Conservation (phyloP, 106 monocot genomes). For the Dendrobium huoshanense region DNA sequence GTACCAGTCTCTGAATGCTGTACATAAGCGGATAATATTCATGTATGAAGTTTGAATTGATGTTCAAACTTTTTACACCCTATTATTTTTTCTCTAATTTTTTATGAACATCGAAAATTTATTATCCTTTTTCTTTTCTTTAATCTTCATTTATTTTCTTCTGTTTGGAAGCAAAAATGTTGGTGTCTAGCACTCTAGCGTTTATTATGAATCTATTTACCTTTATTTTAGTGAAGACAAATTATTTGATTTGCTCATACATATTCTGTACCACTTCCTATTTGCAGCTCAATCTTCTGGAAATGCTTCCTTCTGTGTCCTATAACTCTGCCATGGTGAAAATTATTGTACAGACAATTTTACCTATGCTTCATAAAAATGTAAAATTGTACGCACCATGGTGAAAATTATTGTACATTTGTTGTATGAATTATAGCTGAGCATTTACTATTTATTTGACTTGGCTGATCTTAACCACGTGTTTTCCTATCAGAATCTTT, state of each 20-base stretch:
- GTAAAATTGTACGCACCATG: too few relatives aligned
- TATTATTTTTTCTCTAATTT: neutral
- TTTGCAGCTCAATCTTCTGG: conserved; percentile 67
- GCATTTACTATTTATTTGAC: neutral
- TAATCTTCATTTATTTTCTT: neutral
- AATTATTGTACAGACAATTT: too few relatives aligned
- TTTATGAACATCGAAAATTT: neutral
- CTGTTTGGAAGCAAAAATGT: neutral
- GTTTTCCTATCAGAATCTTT: neutral
- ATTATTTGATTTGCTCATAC: neutral
- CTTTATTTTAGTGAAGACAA: neutral
- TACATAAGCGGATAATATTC: neutral
- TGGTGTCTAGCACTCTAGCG: neutral
- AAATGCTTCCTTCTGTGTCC: conserved; percentile 56
- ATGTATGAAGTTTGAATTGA: neutral
- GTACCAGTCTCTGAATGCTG: neutral
- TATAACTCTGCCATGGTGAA: conserved; percentile 20
- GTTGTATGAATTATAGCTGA: neutral
- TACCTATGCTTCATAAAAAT: too few relatives aligned
- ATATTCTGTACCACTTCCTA: conserved; percentile 4
- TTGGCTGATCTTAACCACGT: neutral
- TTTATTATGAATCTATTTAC: neutral
- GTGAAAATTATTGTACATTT: neutral
- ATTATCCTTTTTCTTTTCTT: neutral
- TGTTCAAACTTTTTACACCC: neutral